Evolutionary conservation across 352 stramenopile genomes (phyloP).

Genomic region (Phytophthora sp.): DNA sequence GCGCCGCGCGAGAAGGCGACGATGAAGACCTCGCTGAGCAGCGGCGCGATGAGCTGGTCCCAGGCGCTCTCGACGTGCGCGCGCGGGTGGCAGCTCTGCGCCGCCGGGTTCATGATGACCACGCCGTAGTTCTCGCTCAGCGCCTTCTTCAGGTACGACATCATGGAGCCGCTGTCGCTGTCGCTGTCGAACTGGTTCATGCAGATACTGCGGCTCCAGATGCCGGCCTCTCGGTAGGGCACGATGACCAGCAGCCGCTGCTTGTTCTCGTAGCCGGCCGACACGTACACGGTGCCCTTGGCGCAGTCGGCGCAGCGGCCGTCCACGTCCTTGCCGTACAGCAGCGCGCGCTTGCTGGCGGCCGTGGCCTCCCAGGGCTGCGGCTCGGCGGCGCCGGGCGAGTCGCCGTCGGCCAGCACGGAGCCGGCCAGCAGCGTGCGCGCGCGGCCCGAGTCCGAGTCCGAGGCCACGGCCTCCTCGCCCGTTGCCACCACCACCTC

Average conservation of each 20-base stretch:
- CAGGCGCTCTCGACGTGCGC: constrained; percentile 80
- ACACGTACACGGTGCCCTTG: constrained; percentile 78
- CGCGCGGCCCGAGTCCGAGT: constrained; percentile 36
- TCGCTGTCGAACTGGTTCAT: constrained; percentile 66
- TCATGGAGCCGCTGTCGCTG: constrained; percentile 78
- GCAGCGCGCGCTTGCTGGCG: constrained; percentile 29
- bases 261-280: constrained; percentile 62
- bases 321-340: constrained; percentile 35
- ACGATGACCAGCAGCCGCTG: constrained; percentile 81
- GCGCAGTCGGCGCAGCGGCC: constrained; percentile 56
- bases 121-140: constrained; percentile 84
- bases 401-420: constrained; percentile 19
- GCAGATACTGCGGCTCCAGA: constrained; percentile 87
- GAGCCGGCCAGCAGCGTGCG: constrained; percentile 21
- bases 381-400: constrained; percentile 9
- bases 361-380: constrained; percentile 37
- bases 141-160: constrained; percentile 82
- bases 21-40: constrained; percentile 75
- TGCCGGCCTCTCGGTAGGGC: constrained; percentile 83
- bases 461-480: constrained; percentile 32
- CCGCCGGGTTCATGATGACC: constrained; percentile 83
- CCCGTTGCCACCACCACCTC: constrained; percentile 71
- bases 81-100: constrained; percentile 74
- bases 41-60: constrained; percentile 76
- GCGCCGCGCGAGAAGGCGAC: constrained; percentile 77